Conservation (phyloP, 257 asterid genomes). For the Plantago elongata region DNA sequence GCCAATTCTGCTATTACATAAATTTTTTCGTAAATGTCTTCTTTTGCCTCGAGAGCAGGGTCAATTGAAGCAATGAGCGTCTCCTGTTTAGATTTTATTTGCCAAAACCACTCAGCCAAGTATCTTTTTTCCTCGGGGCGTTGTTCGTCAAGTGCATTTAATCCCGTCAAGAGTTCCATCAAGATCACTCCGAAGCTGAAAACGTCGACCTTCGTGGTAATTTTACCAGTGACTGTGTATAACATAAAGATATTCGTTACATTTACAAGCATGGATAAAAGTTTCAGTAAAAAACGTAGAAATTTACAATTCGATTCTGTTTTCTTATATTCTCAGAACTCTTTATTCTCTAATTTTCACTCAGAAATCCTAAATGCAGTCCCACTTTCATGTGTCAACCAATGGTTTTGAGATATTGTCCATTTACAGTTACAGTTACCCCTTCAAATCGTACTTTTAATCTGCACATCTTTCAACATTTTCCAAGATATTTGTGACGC, state of each 20-base stretch:
- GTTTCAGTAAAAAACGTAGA: too few species aligned
- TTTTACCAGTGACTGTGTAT: conserved; percentile 59
- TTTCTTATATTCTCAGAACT: too few species aligned
- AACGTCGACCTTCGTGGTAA: conserved; percentile 72
- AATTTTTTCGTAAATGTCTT: conserved; percentile 43
- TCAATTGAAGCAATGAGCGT: conserved; percentile 49
- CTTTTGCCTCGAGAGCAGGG: conserved; percentile 45
- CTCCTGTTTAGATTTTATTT: conserved; percentile 36
- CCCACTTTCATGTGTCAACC: too few species aligned
- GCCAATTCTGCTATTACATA: conserved; percentile 48
- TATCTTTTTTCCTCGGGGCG: conserved; percentile 65
- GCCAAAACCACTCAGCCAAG: conserved; percentile 77
- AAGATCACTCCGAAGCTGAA: conserved; percentile 82
- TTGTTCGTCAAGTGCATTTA: conserved; percentile 60
- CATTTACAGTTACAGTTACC: too few species aligned
- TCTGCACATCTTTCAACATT: too few species aligned
- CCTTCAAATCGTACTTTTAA: too few species aligned
- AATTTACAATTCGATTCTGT: too few species aligned
- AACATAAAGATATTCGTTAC: background rate
- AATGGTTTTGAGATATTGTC: too few species aligned
- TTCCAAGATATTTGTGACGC: too few species aligned
- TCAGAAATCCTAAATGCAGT: too few species aligned
- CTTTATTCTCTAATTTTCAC: too few species aligned
- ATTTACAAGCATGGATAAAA: too few species aligned
- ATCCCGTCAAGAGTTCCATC: conserved; percentile 72